These are phyloP conservation scores for Sporothrix curviconia DNA, from an alignment of 2,329 filamentous ascomycete species.

Conservation along the genomic window DNA sequence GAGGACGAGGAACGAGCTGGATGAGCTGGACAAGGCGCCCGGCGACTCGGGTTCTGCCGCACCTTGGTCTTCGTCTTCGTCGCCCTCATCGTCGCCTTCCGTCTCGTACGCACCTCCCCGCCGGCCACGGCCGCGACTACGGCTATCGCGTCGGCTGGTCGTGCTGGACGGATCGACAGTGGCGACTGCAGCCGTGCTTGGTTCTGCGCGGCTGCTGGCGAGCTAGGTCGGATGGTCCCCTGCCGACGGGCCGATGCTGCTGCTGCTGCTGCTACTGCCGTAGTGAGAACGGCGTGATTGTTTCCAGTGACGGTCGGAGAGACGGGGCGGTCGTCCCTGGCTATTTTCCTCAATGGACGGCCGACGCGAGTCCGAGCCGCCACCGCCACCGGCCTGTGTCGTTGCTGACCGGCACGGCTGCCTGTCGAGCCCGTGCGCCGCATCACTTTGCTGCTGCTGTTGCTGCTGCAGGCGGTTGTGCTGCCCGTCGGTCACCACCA, in stretches of 20 bases:
- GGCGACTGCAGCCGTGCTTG: constrained; percentile 16
- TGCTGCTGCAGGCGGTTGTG: constrained; percentile 41
- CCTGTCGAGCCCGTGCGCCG: background rate
- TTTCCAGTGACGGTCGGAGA: constrained; percentile 29
- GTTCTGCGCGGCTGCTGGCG: constrained; percentile 39
- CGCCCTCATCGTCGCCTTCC: background rate
- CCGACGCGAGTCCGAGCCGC: constrained; percentile 21
- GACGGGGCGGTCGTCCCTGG: constrained; percentile 23
- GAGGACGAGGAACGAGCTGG: constrained; percentile 26
- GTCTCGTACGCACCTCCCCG: background rate
- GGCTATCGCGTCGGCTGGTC: constrained; percentile 18
- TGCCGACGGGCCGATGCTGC: background rate
- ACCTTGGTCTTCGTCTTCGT: background rate
- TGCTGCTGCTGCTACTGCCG: background rate
- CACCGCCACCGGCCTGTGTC: background rate
- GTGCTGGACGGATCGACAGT: constrained; percentile 14
- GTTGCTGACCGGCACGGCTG: background rate
- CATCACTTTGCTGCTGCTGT: constrained; percentile 38
- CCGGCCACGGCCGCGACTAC: no score
- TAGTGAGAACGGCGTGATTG: background rate
- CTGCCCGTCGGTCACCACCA: constrained; percentile 19
- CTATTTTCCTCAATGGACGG: constrained; percentile 9
- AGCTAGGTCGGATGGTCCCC: background rate
- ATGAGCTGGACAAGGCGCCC: constrained; percentile 32
- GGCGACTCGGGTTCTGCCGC: constrained; percentile 34